Evolutionary conservation across 2,329 filamentous ascomycete species (phyloP).

Genomic region (Falciphora oryzae): DNA sequence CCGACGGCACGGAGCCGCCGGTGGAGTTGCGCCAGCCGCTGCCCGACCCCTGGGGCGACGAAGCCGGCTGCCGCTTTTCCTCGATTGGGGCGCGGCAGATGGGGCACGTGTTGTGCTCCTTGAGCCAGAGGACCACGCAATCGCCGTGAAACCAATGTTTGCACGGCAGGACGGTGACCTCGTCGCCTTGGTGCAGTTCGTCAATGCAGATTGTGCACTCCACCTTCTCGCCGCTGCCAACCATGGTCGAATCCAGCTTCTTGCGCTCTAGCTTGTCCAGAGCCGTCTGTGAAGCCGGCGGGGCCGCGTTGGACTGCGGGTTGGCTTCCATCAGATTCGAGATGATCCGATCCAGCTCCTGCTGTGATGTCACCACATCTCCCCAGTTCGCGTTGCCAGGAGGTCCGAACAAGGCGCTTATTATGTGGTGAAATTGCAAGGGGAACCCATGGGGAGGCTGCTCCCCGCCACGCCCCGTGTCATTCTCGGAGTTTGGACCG

Average conservation of each 20-base stretch:
- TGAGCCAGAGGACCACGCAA: conserved; percentile 79
- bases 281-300: conserved; percentile 70
- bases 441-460: conserved; percentile 24
- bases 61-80: conserved; percentile 18
- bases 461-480: not conserved
- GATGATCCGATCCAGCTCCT: conserved; percentile 84
- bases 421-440: conserved; percentile 43
- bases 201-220: conserved; percentile 98
- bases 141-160: conserved; percentile 88
- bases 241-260: conserved; percentile 62
- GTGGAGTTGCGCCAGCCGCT: not conserved
- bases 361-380: conserved; percentile 85
- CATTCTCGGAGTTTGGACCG: conserved; percentile 16
- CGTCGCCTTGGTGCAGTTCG: conserved; percentile 64
- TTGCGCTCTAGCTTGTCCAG: conserved; percentile 70
- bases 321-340: conserved; percentile 84
- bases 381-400: conserved; percentile 51
- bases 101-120: conserved; percentile 89
- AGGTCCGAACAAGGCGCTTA: conserved; percentile 46
- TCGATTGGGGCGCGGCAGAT: conserved; percentile 63
- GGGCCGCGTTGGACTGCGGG: conserved; percentile 68
- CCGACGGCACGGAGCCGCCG: not conserved
- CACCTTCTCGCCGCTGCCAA: conserved; percentile 59
- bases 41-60: not conserved
- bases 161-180: conserved; percentile 76